A percentile compares a stretch with the other conserved stretches of the same genome.
phyloP scores from a whole-genome alignment of 2,329 filamentous ascomycete species.

The Aspergillus hiratsukae region DNA sequence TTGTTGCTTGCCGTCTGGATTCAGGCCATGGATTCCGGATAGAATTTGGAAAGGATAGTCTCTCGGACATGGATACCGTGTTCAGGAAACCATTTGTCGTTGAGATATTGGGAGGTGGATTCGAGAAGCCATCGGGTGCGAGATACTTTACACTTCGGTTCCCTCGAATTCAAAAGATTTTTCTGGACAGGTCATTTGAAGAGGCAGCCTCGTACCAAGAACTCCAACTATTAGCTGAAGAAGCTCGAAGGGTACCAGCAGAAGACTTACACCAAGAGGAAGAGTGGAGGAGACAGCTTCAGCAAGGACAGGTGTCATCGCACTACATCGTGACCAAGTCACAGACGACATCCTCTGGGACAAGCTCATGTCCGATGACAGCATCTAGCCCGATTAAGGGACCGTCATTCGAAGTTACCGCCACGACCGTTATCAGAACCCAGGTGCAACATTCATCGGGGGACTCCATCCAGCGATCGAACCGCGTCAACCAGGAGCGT shows the following conservation, averaged over 20 bases:
- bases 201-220: slow-evolving; percentile 67
- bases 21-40: slow-evolving; percentile 40
- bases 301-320: slow-evolving; percentile 44
- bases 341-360: slow-evolving; percentile 18
- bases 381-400: not conserved
- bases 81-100: slow-evolving; percentile 72
- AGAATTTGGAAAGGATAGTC: slow-evolving; percentile 40
- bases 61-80: slow-evolving; percentile 39
- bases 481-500: not conserved
- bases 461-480: not conserved
- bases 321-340: slow-evolving; percentile 24
- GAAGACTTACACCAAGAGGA: slow-evolving; percentile 58
- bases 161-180: slow-evolving; percentile 69
- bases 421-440: not conserved
- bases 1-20: slow-evolving; percentile 38
- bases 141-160: slow-evolving; percentile 73
- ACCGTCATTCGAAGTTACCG: not conserved
- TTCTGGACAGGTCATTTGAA: slow-evolving; percentile 66
- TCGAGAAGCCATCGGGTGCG: slow-evolving; percentile 66
- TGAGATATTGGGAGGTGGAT: slow-evolving; percentile 75
- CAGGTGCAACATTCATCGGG: not conserved
- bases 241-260: slow-evolving; percentile 48
- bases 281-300: slow-evolving; percentile 59
- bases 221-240: slow-evolving; percentile 61
- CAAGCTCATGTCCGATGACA: slow-evolving; percentile 13